Conservation (phyloP, 106 monocot genomes). For the Apostasia shenzhenica region DNA sequence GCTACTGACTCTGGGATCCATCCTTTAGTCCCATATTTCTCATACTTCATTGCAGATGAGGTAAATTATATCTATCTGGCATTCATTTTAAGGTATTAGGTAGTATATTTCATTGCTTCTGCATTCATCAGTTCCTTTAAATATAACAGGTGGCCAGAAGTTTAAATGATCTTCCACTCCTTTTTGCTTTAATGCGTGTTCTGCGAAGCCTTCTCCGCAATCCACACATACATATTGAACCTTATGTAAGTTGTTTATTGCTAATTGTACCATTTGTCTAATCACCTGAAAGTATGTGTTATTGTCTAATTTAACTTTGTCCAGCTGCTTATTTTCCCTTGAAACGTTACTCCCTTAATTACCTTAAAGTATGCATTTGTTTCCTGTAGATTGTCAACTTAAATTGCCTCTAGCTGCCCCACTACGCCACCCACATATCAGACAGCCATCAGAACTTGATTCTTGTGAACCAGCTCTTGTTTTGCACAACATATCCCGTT, state of each 20-base stretch:
- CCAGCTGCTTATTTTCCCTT: neutral
- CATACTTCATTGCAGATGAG: constrained; percentile 94
- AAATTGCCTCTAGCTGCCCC: too few species aligned
- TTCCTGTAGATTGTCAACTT: too few species aligned
- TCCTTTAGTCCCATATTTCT: constrained; percentile 95
- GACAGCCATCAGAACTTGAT: too few species aligned
- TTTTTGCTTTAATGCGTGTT: constrained; percentile 91
- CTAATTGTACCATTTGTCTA: neutral
- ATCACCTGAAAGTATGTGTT: too few species aligned
- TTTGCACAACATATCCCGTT: too few species aligned
- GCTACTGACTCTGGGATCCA: constrained; percentile 90
- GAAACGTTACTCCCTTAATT: neutral
- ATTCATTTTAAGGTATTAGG: constrained; percentile 3
- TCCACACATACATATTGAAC: constrained; percentile 92
- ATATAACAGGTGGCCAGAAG: constrained; percentile 54
- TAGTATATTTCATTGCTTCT: neutral
- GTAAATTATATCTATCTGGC: constrained; percentile 17
- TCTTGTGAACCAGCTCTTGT: too few species aligned
- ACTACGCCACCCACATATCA: too few species aligned
- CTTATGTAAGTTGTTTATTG: constrained; percentile 68
- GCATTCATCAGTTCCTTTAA: neutral
- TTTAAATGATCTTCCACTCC: constrained; percentile 65
- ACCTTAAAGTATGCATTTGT: neutral
- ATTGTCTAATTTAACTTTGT: too few species aligned
- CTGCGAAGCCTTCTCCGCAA: constrained; percentile 85